Conservation (phyloP, 331 rosid genomes). For the Phaseolus coccineus region DNA sequence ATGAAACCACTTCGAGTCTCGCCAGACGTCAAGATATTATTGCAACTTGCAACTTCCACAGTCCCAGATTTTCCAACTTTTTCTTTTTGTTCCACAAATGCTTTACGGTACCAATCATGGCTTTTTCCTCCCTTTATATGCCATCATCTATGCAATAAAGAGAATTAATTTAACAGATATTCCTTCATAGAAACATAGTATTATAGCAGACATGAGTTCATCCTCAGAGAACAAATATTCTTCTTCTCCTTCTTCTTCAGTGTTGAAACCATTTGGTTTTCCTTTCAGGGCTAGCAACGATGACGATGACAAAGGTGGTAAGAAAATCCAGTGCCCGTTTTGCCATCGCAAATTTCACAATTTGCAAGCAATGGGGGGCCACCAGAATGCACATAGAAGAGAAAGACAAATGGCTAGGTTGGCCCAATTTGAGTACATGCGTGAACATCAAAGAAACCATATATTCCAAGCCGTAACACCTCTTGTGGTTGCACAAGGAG, state of each 20-base stretch:
- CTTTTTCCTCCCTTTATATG: background rate
- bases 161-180: background rate
- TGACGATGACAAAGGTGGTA: rapidly evolving
- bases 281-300: background rate
- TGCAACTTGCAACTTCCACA: conserved; percentile 13
- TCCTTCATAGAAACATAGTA: background rate
- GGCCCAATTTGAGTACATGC: background rate
- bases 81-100: background rate
- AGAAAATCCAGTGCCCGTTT: conserved; percentile 5
- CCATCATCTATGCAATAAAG: background rate
- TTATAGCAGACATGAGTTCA: background rate
- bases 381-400: conserved; percentile 39
- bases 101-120: background rate
- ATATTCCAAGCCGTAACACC: background rate
- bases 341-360: conserved; percentile 10
- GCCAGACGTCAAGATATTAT: background rate
- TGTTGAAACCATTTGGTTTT: conserved; percentile 16
- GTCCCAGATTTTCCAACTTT: background rate
- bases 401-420: conserved; percentile 35
- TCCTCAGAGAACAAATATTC: conserved; percentile 14
- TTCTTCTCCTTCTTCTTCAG: background rate
- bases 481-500: background rate
- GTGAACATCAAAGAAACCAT: background rate
- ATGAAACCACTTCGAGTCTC: background rate
- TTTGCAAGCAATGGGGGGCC: conserved; percentile 33